Evolutionary conservation across 257 asterid genomes (phyloP).

Genomic region (Salvia miltiorrhiza): DNA sequence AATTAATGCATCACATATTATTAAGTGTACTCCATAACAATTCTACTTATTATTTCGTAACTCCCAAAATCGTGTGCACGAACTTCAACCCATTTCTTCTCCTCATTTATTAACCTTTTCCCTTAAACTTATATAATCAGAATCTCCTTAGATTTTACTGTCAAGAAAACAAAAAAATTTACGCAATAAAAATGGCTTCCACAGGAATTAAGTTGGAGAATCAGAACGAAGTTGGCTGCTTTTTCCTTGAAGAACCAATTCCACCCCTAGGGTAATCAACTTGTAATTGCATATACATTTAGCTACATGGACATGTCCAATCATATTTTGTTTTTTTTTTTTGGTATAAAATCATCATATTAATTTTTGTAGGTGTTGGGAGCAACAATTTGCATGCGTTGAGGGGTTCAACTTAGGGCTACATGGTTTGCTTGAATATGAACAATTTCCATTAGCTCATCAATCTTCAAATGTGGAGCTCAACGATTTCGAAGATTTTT

Average conservation of each 20-base stretch:
- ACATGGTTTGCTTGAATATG: constrained; percentile 15
- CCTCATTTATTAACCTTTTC: constrained; percentile 25
- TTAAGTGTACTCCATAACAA: no score
- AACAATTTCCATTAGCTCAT: constrained; percentile 21
- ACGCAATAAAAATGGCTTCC: constrained; percentile 30
- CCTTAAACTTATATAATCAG: constrained; percentile 23
- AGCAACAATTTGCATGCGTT: constrained; percentile 20
- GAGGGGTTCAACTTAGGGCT: constrained; percentile 30
- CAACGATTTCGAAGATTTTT: constrained; percentile 43
- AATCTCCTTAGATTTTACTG: neutral
- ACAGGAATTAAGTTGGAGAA: constrained; percentile 26
- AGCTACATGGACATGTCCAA: no score
- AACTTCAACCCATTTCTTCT: constrained; percentile 34
- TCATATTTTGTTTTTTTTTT: no score
- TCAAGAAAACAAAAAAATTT: neutral
- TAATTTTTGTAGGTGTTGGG: constrained; percentile 41
- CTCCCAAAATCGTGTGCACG: constrained; percentile 72
- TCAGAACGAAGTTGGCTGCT: constrained; percentile 29
- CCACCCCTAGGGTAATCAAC: constrained; percentile 36
- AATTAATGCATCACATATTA: neutral
- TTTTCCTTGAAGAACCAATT: constrained; percentile 31
- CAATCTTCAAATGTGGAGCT: constrained; percentile 23
- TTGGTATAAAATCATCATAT: neutral
- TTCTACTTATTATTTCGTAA: constrained; percentile 33
- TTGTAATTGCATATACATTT: neutral